Conservation (phyloP, 768 basidiomycete genomes). For the Macrolepiota fuliginosa region DNA sequence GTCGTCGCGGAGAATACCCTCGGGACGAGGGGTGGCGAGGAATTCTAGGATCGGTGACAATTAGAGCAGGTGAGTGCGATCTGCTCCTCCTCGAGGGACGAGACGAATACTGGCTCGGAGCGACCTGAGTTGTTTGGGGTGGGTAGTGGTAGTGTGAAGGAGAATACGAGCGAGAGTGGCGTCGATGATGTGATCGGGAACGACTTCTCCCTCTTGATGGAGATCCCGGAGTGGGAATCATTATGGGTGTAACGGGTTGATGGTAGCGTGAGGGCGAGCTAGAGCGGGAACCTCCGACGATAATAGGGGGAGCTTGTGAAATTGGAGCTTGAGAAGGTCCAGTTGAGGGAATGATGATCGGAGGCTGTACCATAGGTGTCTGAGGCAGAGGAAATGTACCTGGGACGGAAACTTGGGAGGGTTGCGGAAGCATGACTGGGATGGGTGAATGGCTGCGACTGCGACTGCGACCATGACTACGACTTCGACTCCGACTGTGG, state of each 20-base stretch:
- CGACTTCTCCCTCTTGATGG: slow-evolving; percentile 1
- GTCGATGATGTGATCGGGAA: slow-evolving; percentile 1
- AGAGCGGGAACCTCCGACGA: slow-evolving; percentile 15
- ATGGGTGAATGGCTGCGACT: neutral
- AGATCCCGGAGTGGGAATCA: neutral
- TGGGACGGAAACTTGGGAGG: slow-evolving; percentile 10
- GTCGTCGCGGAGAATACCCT: neutral
- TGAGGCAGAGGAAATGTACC: slow-evolving; percentile 3
- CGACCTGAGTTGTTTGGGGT: slow-evolving; percentile 3
- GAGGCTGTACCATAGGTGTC: slow-evolving; percentile 16
- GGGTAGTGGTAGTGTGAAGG: slow-evolving; percentile 14
- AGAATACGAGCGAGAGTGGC: slow-evolving; percentile 12
- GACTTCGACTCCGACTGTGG: slow-evolving; percentile 1
- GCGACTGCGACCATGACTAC: slow-evolving; percentile 7
- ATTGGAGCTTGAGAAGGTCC: neutral
- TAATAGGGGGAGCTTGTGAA: slow-evolving; percentile 11
- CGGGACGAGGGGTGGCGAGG: slow-evolving; percentile 3
- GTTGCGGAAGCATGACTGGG: slow-evolving; percentile 11
- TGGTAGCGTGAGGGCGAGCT: neutral
- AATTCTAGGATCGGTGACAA: neutral
- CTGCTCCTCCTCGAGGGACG: slow-evolving; percentile 2
- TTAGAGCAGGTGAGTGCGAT: neutral
- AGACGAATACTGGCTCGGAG: slow-evolving; percentile 10
- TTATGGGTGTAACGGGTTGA: slow-evolving; percentile 3
- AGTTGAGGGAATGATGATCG: slow-evolving; percentile 2